A percentile compares a stretch with the other conserved stretches of the same genome.
Evolutionary conservation across 352 stramenopile genomes (phyloP).

Genomic region (Phytophthora melonis): DNA sequence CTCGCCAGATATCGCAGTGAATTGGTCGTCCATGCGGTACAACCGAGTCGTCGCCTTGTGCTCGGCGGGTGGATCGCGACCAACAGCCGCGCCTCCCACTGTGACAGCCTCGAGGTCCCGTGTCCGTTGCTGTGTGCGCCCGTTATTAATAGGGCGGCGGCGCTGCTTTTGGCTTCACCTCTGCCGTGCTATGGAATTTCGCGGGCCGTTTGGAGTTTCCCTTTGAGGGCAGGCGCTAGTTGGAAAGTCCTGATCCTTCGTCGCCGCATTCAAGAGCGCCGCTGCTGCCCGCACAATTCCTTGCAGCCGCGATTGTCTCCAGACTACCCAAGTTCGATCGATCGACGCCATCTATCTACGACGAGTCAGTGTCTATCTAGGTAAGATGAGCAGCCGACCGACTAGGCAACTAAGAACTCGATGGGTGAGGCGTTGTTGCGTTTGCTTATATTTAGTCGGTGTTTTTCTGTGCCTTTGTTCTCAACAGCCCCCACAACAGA

Average conservation of each 20-base stretch:
- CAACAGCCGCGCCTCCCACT: not conserved
- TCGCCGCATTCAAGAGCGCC: conserved; percentile 5
- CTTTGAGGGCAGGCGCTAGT: conserved; percentile 9
- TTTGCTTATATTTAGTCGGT: conserved; percentile 39
- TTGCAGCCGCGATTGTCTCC: not conserved
- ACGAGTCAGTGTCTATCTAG: conserved; percentile 1
- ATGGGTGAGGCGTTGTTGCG: conserved; percentile 10
- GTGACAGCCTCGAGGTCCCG: not conserved
- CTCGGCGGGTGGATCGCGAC: not conserved
- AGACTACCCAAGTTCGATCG: not conserved
- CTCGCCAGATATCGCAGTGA: too few relatives aligned
- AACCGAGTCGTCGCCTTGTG: not conserved
- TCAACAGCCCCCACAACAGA: conserved; percentile 20
- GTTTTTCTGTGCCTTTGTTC: conserved; percentile 19
- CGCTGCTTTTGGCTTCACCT: conserved; percentile 21
- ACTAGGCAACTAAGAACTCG: conserved; percentile 26
- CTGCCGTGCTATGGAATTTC: conserved; percentile 24
- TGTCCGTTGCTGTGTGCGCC: conserved; percentile 32
- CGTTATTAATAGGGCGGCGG: conserved; percentile 35
- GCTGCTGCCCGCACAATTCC: not conserved
- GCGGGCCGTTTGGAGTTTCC: conserved; percentile 40
- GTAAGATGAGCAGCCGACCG: conserved; percentile 3
- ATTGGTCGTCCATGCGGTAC: not conserved
- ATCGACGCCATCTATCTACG: conserved; percentile 3
- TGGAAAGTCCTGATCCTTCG: conserved; percentile 24